Conservation (phyloP, 2,329 filamentous ascomycete genomes). For the Furcasterigmium furcatum region DNA sequence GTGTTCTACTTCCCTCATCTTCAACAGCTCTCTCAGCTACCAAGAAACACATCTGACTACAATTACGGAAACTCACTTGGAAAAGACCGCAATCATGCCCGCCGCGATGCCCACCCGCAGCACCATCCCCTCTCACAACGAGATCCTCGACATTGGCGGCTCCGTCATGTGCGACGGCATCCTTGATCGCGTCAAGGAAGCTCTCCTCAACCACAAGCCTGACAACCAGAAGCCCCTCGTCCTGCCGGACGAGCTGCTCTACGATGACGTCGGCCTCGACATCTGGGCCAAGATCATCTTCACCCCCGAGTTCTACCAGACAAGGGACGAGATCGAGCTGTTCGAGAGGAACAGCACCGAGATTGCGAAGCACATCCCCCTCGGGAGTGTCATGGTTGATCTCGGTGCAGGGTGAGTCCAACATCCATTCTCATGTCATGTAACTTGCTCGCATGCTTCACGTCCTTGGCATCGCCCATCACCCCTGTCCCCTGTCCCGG, state of each 20-base stretch:
- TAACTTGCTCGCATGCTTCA: neutral
- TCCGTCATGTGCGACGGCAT: slow-evolving; percentile 25
- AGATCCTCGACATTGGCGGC: slow-evolving; percentile 34
- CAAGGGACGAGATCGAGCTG: slow-evolving; percentile 33
- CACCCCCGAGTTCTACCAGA: slow-evolving; percentile 35
- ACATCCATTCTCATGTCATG: too few species aligned
- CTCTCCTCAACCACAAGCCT: slow-evolving; percentile 14
- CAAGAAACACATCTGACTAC: neutral
- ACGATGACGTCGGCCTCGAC: slow-evolving; percentile 30
- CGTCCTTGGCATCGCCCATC: neutral
- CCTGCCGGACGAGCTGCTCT: slow-evolving; percentile 36
- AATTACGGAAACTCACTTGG: too few species aligned
- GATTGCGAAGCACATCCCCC: slow-evolving; percentile 23
- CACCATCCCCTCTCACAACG: slow-evolving; percentile 21
- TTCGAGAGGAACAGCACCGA: slow-evolving; percentile 30
- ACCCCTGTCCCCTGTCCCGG: neutral
- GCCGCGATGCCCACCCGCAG: neutral
- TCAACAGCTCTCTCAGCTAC: too few species aligned
- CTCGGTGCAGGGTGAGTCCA: slow-evolving; percentile 36
- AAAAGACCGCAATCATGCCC: too few species aligned
- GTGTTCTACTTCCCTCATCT: neutral
- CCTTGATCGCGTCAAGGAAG: slow-evolving; percentile 18
- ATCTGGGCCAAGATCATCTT: slow-evolving; percentile 40
- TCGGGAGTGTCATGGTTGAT: slow-evolving; percentile 31
- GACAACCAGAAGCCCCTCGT: slow-evolving; percentile 15